Evolutionary conservation across 78 protist species (phyloP), one percentile per base, ranked within the genome.

Genomic region (Andalucia godoyi): DNA sequence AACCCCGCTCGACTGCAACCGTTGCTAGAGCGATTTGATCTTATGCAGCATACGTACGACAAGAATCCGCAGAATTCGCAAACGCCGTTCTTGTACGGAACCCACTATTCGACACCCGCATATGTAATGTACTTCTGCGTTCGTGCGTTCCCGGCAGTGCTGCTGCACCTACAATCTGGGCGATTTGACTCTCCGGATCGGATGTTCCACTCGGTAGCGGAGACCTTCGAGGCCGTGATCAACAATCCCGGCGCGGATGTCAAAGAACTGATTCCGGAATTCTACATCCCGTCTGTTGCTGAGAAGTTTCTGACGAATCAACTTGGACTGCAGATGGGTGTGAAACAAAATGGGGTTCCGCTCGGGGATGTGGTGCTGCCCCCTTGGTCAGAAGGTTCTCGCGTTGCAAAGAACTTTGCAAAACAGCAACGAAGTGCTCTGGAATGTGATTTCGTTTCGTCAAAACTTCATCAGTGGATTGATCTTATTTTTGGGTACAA

Each of bases 401-500:
- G 29, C n/a, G 27, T 58, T 9, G 55, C 91, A 30, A 21, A 23
- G 29, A 76, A 79, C 7, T 92, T 94, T 59, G 41, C 81, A 13
- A 4, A 32, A 15, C 39, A 40, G 42, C 17, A 60, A 17, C 47
- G 85, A 0, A 42, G n/a, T 49, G 95, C 97, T 32, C 78, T 92
- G 39, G 99, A 96, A 74, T 58, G 76, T 0, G 87, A 71, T 27
- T 74, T 80, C 57, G 98, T 92, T 7, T 58, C 85, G 2, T 64
- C 39, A 8, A 34, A 73, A 38, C 49, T 96, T 32, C 97, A 91
- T 57, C 25, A 71, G 42, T 96, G 99, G 99, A 88, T 96, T 46
- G 98, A 96, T 53, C 81, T 96, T 30, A 72, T 96, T 36, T 96
- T 93, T 47, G 99, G 99, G 21, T 67, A 57, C 72, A 84, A 82